Percentiles rank a stretch among this genome's conserved stretches.
Evolutionary conservation across 306 rosid species (phyloP).

Genomic region (Argentina anserina): DNA sequence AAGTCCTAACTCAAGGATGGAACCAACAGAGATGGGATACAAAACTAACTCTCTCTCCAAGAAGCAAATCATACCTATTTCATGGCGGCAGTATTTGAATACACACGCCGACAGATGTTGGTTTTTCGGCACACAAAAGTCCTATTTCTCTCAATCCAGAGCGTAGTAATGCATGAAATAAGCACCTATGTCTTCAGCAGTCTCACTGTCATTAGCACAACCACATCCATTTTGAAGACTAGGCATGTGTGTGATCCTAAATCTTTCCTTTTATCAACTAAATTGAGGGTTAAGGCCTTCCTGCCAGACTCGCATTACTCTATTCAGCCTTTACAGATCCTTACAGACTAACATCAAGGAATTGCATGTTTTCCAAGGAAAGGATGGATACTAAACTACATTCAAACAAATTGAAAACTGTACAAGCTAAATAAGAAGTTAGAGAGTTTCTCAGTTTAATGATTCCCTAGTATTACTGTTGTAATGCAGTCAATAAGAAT

Average conservation of each 20-base stretch:
- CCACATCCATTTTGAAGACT: conserved; percentile 13
- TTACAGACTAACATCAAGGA: background rate
- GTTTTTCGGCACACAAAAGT: conserved; percentile 54
- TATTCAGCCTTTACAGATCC: no score
- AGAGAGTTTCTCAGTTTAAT: background rate
- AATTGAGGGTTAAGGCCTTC: background rate
- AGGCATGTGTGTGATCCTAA: background rate
- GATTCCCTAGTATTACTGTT: background rate
- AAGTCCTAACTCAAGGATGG: background rate
- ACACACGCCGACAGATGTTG: conserved; percentile 39
- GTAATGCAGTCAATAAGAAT: background rate
- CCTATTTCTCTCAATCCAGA: conserved; percentile 87
- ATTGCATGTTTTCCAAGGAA: background rate
- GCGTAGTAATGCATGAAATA: conserved; percentile 89
- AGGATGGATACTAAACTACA: background rate
- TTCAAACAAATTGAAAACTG: background rate
- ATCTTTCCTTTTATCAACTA: background rate
- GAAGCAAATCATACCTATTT: background rate
- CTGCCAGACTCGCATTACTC: background rate
- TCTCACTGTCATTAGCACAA: conserved; percentile 10
- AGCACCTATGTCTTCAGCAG: conserved; percentile 38
- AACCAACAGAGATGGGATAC: background rate
- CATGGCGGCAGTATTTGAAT: background rate
- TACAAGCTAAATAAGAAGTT: background rate
- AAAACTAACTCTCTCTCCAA: background rate